Percentiles rank a stretch among this genome's conserved stretches.
phyloP scores from a whole-genome alignment of 805 yeast genomes.

The Lipomyces yamanashiensis region DNA sequence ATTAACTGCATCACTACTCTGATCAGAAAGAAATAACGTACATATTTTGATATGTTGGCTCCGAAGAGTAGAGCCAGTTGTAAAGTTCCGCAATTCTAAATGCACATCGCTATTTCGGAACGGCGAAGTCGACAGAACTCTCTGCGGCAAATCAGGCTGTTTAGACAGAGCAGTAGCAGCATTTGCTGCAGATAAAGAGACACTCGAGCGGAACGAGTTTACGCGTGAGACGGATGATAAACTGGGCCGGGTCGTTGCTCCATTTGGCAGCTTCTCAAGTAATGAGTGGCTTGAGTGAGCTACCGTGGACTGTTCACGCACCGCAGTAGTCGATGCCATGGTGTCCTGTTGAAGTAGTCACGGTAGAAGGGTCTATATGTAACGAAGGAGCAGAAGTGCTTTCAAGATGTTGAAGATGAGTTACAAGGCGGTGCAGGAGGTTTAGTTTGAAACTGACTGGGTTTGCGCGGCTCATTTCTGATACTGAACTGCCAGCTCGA shows the following conservation, averaged over 20 bases:
- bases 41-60: slow-evolving; percentile 7
- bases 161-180: slow-evolving; percentile 3
- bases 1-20: too few relatives aligned
- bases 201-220: slow-evolving; percentile 15
- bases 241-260: slow-evolving; percentile 2
- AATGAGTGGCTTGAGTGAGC: slow-evolving; percentile 3
- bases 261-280: slow-evolving; percentile 10
- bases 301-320: slow-evolving; percentile 6
- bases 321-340: slow-evolving; percentile 6
- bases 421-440: neutral
- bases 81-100: slow-evolving; percentile 5
- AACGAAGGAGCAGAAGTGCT: too few relatives aligned
- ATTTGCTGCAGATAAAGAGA: slow-evolving; percentile 4
- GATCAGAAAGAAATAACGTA: neutral
- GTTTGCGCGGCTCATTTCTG: neutral
- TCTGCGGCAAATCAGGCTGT: neutral
- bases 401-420: neutral
- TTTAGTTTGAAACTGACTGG: neutral
- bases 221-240: slow-evolving; percentile 15
- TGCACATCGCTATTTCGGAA: neutral
- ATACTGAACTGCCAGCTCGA: neutral
- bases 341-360: neutral
- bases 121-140: neutral
- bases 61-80: neutral
- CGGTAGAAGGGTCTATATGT: too few relatives aligned